Evolutionary conservation across 2,329 filamentous ascomycete species (phyloP), one percentile per base, ranked within the genome.

Genomic region (Colletotrichum liriopes): DNA sequence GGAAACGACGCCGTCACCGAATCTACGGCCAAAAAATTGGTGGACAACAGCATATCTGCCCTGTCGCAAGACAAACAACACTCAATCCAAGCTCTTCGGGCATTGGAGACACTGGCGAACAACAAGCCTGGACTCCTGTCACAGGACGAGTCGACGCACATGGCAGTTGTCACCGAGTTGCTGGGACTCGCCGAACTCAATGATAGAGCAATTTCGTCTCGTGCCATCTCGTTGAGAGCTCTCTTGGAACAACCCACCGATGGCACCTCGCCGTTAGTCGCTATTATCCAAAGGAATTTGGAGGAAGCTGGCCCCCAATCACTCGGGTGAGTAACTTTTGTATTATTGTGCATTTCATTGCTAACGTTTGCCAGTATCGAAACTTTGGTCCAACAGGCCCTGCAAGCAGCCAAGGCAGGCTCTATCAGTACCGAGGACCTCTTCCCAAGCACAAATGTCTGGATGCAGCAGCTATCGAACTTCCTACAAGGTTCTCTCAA

Each of bases 371-470:
- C 0, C 41, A 88, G 86, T 14, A 84, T 91, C 18, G 82, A 87
- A 23, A 91, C 88, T 0, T 78, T 92, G 52, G 83, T 88, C 1
- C 81, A 85, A 20, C 88, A 88, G 76, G 86, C 86, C 1, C 72
- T 81, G 9, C 78, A 82, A 26, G 75, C 87, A 18, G 79, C 84
- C 6, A 78, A 81, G 20, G 77, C 79, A 1, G 82, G 82, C 0
- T 72, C 76, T 1, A 77, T 80, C 1, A 75, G 79, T 0, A 73
- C 79, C 1, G 80, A 84, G 72, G 84, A 86, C 14, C 81, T 96
- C 5, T 84, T 96, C 47, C 94, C 94, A 0, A 87, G 87, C 75
- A 82, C 85, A 0, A 82, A 87, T 2, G 82, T 89, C 12, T 98
- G 95, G 95, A 86, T 88, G 76, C 76, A 85, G 18, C 88, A 93